A percentile compares a stretch with the other conserved stretches of the same genome.
Evolutionary conservation across 2,329 filamentous ascomycete species (phyloP).

Genomic region (Aureobasidium leucospermi): DNA sequence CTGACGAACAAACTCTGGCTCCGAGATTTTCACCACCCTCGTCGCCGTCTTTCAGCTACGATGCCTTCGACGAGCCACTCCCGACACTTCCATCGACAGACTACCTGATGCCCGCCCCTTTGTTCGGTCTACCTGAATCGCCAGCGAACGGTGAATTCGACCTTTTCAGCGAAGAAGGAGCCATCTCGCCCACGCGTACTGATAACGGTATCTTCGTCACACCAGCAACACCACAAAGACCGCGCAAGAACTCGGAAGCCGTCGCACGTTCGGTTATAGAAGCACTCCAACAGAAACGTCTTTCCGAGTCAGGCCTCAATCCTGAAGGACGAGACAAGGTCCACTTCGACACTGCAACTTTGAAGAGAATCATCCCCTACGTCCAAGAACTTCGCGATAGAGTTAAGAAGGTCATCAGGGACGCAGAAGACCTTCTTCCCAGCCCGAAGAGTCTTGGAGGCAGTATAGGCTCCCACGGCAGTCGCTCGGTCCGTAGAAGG

Average conservation of each 20-base stretch:
- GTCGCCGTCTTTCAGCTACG: slow-evolving; percentile 50
- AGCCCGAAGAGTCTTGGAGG: slow-evolving; percentile 29
- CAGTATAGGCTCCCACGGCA: slow-evolving; percentile 19
- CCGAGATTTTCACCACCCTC: slow-evolving; percentile 49
- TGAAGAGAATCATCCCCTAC: slow-evolving; percentile 54
- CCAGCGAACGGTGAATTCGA: background rate
- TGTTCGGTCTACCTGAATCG: background rate
- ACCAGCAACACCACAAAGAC: slow-evolving; percentile 25
- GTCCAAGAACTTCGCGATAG: slow-evolving; percentile 41
- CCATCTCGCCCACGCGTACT: background rate
- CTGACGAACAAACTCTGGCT: slow-evolving; percentile 46
- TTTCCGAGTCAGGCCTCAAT: slow-evolving; percentile 21
- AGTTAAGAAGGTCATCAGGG: slow-evolving; percentile 41
- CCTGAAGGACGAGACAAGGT: slow-evolving; percentile 43
- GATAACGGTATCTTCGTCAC: slow-evolving; percentile 2
- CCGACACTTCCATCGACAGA: background rate
- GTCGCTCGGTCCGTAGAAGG: slow-evolving; percentile 29
- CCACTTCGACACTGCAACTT: slow-evolving; percentile 59
- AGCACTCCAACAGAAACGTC: slow-evolving; percentile 41
- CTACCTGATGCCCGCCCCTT: background rate
- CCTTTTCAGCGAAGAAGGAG: background rate
- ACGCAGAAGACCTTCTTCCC: slow-evolving; percentile 41
- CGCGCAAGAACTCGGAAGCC: slow-evolving; percentile 49
- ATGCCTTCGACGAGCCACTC: slow-evolving; percentile 48
- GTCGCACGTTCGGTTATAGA: slow-evolving; percentile 57